A percentile compares a stretch with the other conserved stretches of the same genome.
phyloP scores from a whole-genome alignment of 2,329 filamentous ascomycete species.

The Diaporthe sp. region DNA sequence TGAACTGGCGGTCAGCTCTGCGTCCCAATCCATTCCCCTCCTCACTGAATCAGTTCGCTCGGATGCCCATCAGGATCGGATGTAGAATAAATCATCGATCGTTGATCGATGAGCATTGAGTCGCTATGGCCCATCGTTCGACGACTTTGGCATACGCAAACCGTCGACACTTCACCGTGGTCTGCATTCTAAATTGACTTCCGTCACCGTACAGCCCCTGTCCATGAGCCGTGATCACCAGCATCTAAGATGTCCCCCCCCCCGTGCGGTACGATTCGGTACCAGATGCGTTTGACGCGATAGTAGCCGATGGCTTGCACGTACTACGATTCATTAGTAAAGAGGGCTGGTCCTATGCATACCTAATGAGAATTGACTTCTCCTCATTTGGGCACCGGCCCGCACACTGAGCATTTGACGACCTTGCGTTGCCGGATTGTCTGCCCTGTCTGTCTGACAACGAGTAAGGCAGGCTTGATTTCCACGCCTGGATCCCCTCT shows the following conservation, averaged over 20 bases:
- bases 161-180: constrained; percentile 27
- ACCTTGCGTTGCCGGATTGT: constrained; percentile 31
- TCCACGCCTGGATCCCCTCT: constrained; percentile 30
- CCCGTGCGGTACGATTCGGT: constrained; percentile 45
- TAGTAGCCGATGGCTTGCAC: neutral
- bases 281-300: constrained; percentile 42
- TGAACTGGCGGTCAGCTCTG: constrained; percentile 66
- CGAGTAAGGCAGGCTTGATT: constrained; percentile 28
- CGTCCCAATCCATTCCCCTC: constrained; percentile 47
- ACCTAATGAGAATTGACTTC: neutral
- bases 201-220: constrained; percentile 48
- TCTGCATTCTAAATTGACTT: constrained; percentile 38
- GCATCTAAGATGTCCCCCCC: constrained; percentile 42
- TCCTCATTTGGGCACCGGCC: constrained; percentile 27
- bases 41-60: constrained; percentile 38
- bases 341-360: constrained; percentile 5
- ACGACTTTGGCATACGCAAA: constrained; percentile 11
- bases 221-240: constrained; percentile 59
- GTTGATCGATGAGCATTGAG: constrained; percentile 1
- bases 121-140: constrained; percentile 19
- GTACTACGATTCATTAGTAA: constrained; percentile 7
- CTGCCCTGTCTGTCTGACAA: constrained; percentile 14
- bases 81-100: constrained; percentile 37
- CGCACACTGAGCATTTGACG: neutral
- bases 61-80: constrained; percentile 44